Conservation (phyloP, 2,329 filamentous ascomycete species). For the Leptosphaerulina australis region DNA sequence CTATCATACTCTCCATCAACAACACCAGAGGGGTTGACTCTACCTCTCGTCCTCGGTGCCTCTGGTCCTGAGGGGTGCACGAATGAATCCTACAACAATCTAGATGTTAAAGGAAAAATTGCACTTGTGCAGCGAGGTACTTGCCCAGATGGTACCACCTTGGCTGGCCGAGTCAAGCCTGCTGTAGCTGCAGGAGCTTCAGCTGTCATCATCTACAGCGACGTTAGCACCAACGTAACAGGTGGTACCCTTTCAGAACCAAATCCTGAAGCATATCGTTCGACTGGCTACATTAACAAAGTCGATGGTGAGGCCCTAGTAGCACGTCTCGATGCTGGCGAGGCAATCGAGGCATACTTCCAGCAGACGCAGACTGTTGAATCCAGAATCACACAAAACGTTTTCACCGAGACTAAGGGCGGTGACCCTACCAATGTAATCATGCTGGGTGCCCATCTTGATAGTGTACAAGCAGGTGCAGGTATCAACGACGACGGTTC, state of each 20-base stretch:
- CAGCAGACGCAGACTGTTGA: slow-evolving; percentile 56
- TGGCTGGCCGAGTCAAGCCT: slow-evolving; percentile 50
- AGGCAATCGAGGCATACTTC: slow-evolving; percentile 50
- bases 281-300: slow-evolving; percentile 52
- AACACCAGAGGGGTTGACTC: slow-evolving; percentile 52
- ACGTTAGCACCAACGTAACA: slow-evolving; percentile 46
- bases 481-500: slow-evolving; percentile 54
- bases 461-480: slow-evolving; percentile 52
- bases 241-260: slow-evolving; percentile 50
- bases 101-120: slow-evolving; percentile 51
- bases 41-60: slow-evolving; percentile 50
- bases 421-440: slow-evolving; percentile 51
- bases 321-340: slow-evolving; percentile 49
- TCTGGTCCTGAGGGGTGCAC: slow-evolving; percentile 51
- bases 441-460: slow-evolving; percentile 50
- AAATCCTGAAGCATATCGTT: slow-evolving; percentile 45
- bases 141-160: slow-evolving; percentile 52
- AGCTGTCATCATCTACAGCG: slow-evolving; percentile 53
- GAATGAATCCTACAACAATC: slow-evolving; percentile 44
- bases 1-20: slow-evolving; percentile 59
- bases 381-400: slow-evolving; percentile 57
- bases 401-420: slow-evolving; percentile 49
- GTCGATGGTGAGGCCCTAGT: slow-evolving; percentile 52
- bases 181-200: slow-evolving; percentile 51
- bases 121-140: slow-evolving; percentile 51